Evolutionary conservation across 2,329 filamentous ascomycete genomes (phyloP).

Genomic region (Aspergillus sp.): DNA sequence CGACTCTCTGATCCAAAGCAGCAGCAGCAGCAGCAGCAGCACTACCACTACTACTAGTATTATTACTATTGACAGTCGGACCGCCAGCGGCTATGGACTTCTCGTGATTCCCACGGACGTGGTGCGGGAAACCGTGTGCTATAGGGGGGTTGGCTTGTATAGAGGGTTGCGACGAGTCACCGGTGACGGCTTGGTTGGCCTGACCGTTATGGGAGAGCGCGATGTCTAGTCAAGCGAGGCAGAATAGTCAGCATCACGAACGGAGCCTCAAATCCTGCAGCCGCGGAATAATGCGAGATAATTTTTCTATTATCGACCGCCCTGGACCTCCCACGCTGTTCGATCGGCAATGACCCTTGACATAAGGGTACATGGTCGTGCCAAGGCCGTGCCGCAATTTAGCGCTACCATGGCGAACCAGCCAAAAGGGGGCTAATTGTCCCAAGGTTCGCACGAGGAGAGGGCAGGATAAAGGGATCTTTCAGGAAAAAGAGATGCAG

Average conservation of each 20-base stretch:
- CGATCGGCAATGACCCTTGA: constrained; percentile 12
- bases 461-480: background rate
- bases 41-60: too few species aligned
- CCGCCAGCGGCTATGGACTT: constrained; percentile 44
- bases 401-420: constrained; percentile 16
- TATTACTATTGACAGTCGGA: constrained; percentile 20
- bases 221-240: constrained; percentile 2
- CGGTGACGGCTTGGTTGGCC: background rate
- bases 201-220: constrained; percentile 1
- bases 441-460: constrained; percentile 1
- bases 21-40: constrained; percentile 15
- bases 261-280: background rate
- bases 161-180: constrained; percentile 31
- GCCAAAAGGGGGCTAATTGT: constrained; percentile 10
- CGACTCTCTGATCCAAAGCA: constrained; percentile 27
- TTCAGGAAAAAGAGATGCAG: background rate
- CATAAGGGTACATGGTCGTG: constrained; percentile 6
- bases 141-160: constrained; percentile 42
- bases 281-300: background rate
- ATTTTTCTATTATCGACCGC: background rate
- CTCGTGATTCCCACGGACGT: constrained; percentile 65
- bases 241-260: constrained; percentile 2
- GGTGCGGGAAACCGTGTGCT: constrained; percentile 38
- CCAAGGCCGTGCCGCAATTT: constrained; percentile 14
- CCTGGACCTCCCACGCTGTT: constrained; percentile 3